A percentile compares a stretch with the other conserved stretches of the same genome.
phyloP scores from a whole-genome alignment of 805 yeast genomes.

The Isabelozyma rhagii region DNA sequence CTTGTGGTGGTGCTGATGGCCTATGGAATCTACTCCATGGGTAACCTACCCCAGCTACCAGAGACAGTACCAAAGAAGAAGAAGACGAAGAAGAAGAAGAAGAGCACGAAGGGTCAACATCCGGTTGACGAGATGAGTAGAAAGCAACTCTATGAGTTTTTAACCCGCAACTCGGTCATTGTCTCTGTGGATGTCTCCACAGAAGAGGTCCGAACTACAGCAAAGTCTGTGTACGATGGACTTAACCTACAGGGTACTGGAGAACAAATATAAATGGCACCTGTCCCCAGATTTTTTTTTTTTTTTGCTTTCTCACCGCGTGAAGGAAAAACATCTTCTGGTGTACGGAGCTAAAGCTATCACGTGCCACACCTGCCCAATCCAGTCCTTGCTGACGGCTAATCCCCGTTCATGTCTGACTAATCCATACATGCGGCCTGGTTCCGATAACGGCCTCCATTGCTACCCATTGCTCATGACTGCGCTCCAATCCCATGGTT shows the following conservation, averaged over 20 bases:
- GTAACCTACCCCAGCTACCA: constrained; percentile 11
- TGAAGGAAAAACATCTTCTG: background rate
- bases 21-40: constrained; percentile 21
- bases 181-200: background rate
- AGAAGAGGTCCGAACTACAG: background rate
- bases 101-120: constrained; percentile 4
- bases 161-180: constrained; percentile 5
- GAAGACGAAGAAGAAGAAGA: background rate
- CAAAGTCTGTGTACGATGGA: background rate
- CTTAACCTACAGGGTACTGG: background rate
- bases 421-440: background rate
- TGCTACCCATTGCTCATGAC: background rate
- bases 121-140: constrained; percentile 12
- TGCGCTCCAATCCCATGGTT: too few relatives aligned
- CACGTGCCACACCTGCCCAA: background rate
- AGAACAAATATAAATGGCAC: background rate
- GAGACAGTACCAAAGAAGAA: constrained; percentile 2
- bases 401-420: background rate
- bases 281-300: background rate
- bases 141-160: constrained; percentile 12
- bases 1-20: constrained; percentile 26
- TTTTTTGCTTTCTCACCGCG: background rate
- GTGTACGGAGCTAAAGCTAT: background rate
- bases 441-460: background rate
- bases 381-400: background rate